These are phyloP conservation scores for Rubia yunnanensis DNA, from an alignment of 257 asterid species.

Conservation along the genomic window DNA sequence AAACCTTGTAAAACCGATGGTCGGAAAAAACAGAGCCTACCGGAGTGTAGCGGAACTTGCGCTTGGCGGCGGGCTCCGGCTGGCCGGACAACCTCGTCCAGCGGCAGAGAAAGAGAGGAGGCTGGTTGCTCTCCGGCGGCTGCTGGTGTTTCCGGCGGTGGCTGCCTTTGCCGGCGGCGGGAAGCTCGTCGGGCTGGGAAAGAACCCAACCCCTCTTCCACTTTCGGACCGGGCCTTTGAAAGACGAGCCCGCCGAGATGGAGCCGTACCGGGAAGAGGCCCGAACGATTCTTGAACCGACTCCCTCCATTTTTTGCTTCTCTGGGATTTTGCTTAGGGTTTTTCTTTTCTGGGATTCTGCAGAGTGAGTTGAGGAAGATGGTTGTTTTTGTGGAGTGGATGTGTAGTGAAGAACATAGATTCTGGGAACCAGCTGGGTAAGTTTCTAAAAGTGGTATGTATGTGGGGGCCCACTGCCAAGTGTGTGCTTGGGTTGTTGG, in stretches of 20 bases:
- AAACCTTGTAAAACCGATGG: not conserved
- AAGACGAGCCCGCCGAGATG: constrained; percentile 29
- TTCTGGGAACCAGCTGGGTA: not conserved
- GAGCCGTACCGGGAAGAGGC: constrained; percentile 53
- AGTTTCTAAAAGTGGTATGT: not conserved
- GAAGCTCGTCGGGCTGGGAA: constrained; percentile 23
- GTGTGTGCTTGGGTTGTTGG: too few species aligned
- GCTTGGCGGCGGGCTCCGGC: constrained; percentile 34
- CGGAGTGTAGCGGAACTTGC: constrained; percentile 79
- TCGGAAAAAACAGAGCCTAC: constrained; percentile 17
- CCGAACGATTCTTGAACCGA: constrained; percentile 53
- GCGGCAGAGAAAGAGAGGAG: constrained; percentile 63
- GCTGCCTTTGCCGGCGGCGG: constrained; percentile 4
- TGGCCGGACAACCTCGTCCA: constrained; percentile 57
- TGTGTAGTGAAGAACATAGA: not conserved
- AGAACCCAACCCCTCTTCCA: constrained; percentile 89
- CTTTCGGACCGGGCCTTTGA: constrained; percentile 74
- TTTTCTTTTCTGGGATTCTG: not conserved
- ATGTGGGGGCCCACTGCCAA: not conserved
- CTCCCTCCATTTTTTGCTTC: constrained; percentile 44
- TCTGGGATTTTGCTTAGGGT: not conserved
- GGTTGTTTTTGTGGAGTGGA: not conserved
- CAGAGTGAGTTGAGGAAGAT: not conserved
- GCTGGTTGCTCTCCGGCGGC: constrained; percentile 15
- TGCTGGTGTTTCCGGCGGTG: constrained; percentile 3